Conservation (phyloP, 2,329 filamentous ascomycete species). For the Fusarium duplospermum region DNA sequence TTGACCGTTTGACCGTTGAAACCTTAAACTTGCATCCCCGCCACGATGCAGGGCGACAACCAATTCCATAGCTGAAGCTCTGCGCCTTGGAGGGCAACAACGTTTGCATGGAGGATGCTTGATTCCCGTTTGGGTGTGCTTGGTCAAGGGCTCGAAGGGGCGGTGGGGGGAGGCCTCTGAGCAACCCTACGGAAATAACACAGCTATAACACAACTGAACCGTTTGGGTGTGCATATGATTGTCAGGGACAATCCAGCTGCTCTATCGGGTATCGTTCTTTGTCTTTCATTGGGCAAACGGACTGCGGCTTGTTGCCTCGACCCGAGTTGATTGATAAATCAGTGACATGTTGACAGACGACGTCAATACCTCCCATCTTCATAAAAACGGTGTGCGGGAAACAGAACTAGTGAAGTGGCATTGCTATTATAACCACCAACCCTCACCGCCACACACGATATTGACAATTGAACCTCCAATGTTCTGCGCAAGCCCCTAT, state of each 20-base stretch:
- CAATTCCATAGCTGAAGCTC: background rate
- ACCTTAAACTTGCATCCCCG: conserved; percentile 32
- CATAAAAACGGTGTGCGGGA: background rate
- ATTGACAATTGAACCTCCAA: background rate
- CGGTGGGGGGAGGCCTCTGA: too few relatives aligned
- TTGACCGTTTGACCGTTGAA: conserved; percentile 38
- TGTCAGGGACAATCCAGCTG: background rate
- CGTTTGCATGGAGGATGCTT: background rate
- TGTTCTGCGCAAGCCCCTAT: background rate
- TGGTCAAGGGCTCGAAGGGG: too few relatives aligned
- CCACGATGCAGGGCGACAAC: conserved; percentile 12
- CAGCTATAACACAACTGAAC: too few relatives aligned
- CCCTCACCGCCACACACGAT: background rate
- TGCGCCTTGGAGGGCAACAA: background rate
- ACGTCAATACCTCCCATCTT: background rate
- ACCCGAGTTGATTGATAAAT: background rate
- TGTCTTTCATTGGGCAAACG: background rate
- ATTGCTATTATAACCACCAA: background rate
- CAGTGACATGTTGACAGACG: background rate
- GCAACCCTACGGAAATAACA: too few relatives aligned
- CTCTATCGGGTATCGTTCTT: background rate
- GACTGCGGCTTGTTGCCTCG: background rate
- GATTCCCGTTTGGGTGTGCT: background rate
- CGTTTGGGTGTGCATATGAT: background rate
- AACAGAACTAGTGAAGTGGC: background rate